Evolutionary conservation across 176 grass and related monocot genomes (phyloP).

Genomic region (Oryza rufipogon): DNA sequence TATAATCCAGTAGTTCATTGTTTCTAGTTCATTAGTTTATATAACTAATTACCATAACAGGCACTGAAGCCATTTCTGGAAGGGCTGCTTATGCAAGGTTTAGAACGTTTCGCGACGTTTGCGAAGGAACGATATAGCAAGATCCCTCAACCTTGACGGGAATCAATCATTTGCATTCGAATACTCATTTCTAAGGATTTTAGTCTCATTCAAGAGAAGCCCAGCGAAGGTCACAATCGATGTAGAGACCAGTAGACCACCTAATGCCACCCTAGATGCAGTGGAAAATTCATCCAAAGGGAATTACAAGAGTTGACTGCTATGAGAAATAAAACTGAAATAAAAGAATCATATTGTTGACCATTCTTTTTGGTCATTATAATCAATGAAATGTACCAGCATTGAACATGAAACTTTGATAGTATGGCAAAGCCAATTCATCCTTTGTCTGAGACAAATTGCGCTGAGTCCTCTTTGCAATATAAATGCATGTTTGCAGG

Average conservation of each 20-base stretch:
- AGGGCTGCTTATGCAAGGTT: constrained; percentile 69
- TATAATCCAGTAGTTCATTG: neutral
- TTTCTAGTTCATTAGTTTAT: constrained; percentile 4
- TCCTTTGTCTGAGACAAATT: too few species aligned
- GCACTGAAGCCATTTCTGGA: constrained; percentile 92
- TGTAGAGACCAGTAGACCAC: neutral
- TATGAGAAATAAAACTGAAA: neutral
- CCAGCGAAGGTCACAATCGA: neutral
- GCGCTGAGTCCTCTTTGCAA: too few species aligned
- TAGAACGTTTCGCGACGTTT: constrained; percentile 62
- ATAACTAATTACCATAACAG: constrained; percentile 48
- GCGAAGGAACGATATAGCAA: constrained; percentile 69
- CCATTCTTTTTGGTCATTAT: neutral
- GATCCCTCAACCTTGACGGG: constrained; percentile 46
- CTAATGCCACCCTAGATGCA: neutral
- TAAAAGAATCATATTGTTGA: neutral
- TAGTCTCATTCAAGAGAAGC: neutral
- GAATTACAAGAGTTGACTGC: neutral
- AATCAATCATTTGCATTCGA: neutral
- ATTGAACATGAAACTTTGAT: too few species aligned
- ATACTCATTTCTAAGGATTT: neutral
- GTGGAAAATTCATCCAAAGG: neutral
- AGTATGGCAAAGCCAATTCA: too few species aligned
- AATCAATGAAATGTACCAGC: too few species aligned
- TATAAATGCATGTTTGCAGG: too few species aligned